Evolutionary conservation across 257 asterid species (phyloP), one percentile per base, ranked within the genome.

Genomic region (Solanum acaule): DNA sequence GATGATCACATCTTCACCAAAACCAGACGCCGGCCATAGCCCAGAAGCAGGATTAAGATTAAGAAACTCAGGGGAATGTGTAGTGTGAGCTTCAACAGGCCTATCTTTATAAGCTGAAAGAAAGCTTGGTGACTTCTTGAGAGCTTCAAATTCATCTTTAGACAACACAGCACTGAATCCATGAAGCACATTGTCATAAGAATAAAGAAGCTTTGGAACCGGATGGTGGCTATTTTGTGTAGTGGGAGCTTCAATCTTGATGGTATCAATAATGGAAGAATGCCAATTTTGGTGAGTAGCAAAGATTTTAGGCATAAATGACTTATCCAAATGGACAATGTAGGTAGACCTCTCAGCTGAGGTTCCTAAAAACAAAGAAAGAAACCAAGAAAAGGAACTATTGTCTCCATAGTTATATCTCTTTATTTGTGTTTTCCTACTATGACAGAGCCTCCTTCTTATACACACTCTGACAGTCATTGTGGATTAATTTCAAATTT

Each of bases 301-400:
- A 68, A 83, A 87, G 23, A 71, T 46, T 42, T 27, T 87, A 23
- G 91, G 91, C 88, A 87, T 84, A 38, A 68, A 52, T 52, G 71
- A 84, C 13, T 46, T 76, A 31, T 87, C 90, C 88, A 89, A 84
- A 42, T 89, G 90, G 46, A 89, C 77, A 73, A 89, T 89, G 88
- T 89, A 89, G 22, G 40, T 63, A 14, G 88, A 83, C 73, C 86
- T 84, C 29, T 89, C 33, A 27, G 67, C 86, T 65, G 83, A 87
- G 25, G 3, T 23, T 18, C 15, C 18, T 18, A 25, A 31, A 12
- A 38, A 61, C 27, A 27, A 76, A 76, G 83, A 37, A 22, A 76
- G 10, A 37, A 76, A 37, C 31, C 4, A 6, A 73, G 81, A 73
- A 37, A 44, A 34, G 82, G 27, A 20, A 34, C 9, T 72, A 22